A percentile compares a stretch with the other conserved stretches of the same genome.
These are phyloP conservation scores for Solanum neorickii DNA, from an alignment of 257 asterid genomes.

Conservation along the genomic window DNA sequence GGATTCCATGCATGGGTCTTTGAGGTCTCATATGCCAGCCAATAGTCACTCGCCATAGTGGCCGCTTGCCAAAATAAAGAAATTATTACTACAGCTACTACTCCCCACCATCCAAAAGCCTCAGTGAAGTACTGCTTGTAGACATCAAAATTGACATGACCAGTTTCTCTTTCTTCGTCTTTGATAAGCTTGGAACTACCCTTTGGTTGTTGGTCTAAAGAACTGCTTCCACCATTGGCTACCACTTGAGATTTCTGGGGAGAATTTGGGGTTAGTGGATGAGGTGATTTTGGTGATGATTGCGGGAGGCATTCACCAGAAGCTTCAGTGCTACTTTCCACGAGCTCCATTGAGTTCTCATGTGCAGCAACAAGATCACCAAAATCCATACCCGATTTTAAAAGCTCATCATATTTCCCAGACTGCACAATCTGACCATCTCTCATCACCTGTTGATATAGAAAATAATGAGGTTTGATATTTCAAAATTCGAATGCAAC, in stretches of 20 bases:
- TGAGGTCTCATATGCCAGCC: slow-evolving; percentile 74
- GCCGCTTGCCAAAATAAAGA: slow-evolving; percentile 36
- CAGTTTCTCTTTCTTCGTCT: slow-evolving; percentile 69
- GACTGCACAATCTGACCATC: slow-evolving; percentile 66
- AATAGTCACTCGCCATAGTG: slow-evolving; percentile 45
- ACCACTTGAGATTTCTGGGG: slow-evolving; percentile 15
- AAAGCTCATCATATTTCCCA: slow-evolving; percentile 44
- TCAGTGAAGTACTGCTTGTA: slow-evolving; percentile 47
- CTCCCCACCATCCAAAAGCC: slow-evolving; percentile 71
- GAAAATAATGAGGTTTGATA: background rate
- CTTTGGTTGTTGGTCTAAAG: slow-evolving; percentile 9
- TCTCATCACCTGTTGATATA: slow-evolving; percentile 37
- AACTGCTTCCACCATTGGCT: slow-evolving; percentile 1
- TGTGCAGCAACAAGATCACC: slow-evolving; percentile 64
- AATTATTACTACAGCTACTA: slow-evolving; percentile 16
- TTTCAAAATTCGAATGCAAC: background rate
- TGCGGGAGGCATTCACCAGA: background rate
- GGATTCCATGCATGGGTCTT: slow-evolving; percentile 18
- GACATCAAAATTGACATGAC: slow-evolving; percentile 34
- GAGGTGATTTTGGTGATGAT: slow-evolving; percentile 11
- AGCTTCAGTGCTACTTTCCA: slow-evolving; percentile 21
- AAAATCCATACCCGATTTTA: slow-evolving; percentile 38
- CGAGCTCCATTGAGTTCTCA: slow-evolving; percentile 51
- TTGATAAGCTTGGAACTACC: slow-evolving; percentile 44
- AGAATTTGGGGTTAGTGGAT: slow-evolving; percentile 10